phyloP scores from a whole-genome alignment of 179 eudicot genomes.

The Nepenthes alata region DNA sequence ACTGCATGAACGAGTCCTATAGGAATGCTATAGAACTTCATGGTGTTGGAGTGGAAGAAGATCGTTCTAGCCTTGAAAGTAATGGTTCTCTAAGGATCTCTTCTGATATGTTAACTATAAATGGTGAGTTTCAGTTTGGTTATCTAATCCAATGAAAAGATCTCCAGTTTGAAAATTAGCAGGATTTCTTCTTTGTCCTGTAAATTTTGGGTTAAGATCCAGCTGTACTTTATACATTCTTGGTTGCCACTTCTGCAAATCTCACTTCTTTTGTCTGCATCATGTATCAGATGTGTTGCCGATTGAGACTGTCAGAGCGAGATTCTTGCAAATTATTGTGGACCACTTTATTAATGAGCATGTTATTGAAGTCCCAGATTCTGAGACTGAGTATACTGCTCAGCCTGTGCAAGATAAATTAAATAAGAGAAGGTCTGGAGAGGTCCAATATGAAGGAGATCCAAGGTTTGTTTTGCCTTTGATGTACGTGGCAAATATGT shows the following conservation, averaged over 20 bases:
- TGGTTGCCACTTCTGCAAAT: neutral
- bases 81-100: constrained; percentile 46
- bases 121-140: constrained; percentile 36
- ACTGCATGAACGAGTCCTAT: constrained; percentile 66
- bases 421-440: constrained; percentile 66
- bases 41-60: constrained; percentile 58
- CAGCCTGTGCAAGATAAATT: constrained; percentile 52
- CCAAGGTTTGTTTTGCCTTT: constrained; percentile 71
- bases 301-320: constrained; percentile 73
- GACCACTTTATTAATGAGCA: constrained; percentile 60
- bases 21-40: constrained; percentile 44
- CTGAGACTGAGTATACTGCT: constrained; percentile 27
- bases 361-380: constrained; percentile 42
- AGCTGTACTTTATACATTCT: neutral
- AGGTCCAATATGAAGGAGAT: constrained; percentile 68
- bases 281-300: constrained; percentile 62
- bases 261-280: neutral
- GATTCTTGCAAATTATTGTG: constrained; percentile 70
- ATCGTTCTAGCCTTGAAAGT: constrained; percentile 61
- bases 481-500: constrained; percentile 95
- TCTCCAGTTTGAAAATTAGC: too few species aligned
- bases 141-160: neutral
- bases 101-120: constrained; percentile 31
- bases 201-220: neutral
- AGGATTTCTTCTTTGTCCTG: neutral